Base-by-base conservation (phyloP, 2,329 filamentous ascomycete species). In the Aspergillus texensis region DNA sequence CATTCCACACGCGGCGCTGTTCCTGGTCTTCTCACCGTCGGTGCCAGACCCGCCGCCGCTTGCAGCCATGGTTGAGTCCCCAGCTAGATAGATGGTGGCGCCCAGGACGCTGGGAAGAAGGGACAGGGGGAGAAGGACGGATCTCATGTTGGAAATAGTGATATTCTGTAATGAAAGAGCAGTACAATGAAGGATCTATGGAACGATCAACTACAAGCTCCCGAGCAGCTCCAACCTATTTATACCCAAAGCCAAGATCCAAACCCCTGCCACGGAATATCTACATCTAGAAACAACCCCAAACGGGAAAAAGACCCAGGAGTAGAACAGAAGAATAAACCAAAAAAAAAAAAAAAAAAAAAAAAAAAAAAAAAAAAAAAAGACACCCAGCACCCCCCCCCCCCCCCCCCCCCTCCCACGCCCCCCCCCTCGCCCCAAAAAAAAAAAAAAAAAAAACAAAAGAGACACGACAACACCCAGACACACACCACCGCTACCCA, bases 31-130 rank as follows among this genome's bases (percentile, higher is more conserved):
- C 58, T 46, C 71, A 73, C 70, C 73, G 14, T 67, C 60, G n/a
- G 69, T 75, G 16, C 64, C 63, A 11, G 60, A 62, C n/a, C 71
- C 71, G 26, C 61, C 68, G 2, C 68, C 69, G 16, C 58, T 62
- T 5, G 58, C 61, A 26, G 76, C 75, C 75, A 77, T 77, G 26
- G 76, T 77, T 9, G 76, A 78, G 56, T 78, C 76, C 30, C 75
- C 75, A 24, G 74, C 74, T 8, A 78, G 62, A 57, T 74, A 75
- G 61, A 75, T 62, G 0, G 73, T 74, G 3, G 70, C 61, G 9
- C 68, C 68, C 26, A 75, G 63, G n/a, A 63, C 60, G 53, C 64
- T 57, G 14, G 73, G 71, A 1, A 73, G 55, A 32, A 74, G 58
- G 26, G 68, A 69, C 34, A 73, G 62, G 9, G 68, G 46, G 1